These are phyloP conservation scores for Fusarium tricinctum DNA, from an alignment of 2,329 filamentous ascomycete genomes.

Conservation along the genomic window DNA sequence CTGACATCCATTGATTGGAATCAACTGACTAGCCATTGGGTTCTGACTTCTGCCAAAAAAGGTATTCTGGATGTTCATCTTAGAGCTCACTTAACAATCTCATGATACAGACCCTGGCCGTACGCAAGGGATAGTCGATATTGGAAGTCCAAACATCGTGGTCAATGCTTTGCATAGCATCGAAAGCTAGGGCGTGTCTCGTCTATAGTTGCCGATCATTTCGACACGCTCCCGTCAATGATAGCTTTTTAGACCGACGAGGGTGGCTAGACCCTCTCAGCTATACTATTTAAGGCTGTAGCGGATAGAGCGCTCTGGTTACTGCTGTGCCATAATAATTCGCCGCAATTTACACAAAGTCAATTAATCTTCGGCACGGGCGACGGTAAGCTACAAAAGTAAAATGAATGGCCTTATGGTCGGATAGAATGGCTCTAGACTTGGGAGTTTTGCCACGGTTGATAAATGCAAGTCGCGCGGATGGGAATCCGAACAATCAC, in stretches of 20 bases:
- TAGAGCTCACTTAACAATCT: not conserved
- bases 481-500: slow-evolving; percentile 13
- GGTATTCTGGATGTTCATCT: not conserved
- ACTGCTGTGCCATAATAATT: not conserved
- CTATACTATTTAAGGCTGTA: slow-evolving; percentile 8
- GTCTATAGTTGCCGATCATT: slow-evolving; percentile 24
- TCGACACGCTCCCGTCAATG: not conserved
- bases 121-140: not conserved
- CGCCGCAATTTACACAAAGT: slow-evolving; percentile 8
- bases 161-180: not conserved
- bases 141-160: not conserved
- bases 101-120: not conserved
- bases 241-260: not conserved
- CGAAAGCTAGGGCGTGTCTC: slow-evolving; percentile 1
- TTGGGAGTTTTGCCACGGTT: slow-evolving; percentile 4
- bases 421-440: not conserved
- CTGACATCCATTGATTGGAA: too few species aligned
- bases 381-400: not conserved
- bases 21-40: not conserved
- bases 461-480: slow-evolving; percentile 6
- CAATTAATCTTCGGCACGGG: not conserved
- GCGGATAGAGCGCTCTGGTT: not conserved
- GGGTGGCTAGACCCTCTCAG: not conserved
- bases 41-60: not conserved
- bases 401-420: not conserved